Evolutionary conservation across 306 rosid genomes (phyloP).

Genomic region (Malus sieversii): DNA sequence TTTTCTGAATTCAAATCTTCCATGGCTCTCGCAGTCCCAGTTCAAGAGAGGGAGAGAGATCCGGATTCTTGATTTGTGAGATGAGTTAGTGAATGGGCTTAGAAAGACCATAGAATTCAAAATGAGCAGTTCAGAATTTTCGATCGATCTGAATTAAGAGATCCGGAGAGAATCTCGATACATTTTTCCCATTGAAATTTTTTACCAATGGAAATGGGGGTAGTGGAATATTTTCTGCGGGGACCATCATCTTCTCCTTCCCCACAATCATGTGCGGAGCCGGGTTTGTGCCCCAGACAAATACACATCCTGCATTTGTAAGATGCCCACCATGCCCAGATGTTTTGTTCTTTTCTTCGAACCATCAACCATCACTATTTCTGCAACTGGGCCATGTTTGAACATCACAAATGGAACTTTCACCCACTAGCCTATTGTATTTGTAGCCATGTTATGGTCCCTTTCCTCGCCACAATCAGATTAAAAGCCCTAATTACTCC

Average conservation of each 20-base stretch:
- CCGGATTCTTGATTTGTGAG: too few relatives aligned
- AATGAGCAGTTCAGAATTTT: too few relatives aligned
- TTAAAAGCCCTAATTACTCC: neutral
- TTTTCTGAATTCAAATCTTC: too few relatives aligned
- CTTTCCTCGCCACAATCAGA: slow-evolving; percentile 24
- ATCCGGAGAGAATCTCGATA: too few relatives aligned
- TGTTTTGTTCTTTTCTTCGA: slow-evolving; percentile 15
- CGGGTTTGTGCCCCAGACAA: slow-evolving; percentile 29
- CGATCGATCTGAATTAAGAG: too few relatives aligned
- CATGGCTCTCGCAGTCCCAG: too few relatives aligned
- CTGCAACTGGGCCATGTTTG: slow-evolving; percentile 10
- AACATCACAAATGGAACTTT: slow-evolving; percentile 1
- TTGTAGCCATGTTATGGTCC: slow-evolving; percentile 27
- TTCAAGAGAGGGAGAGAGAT: too few relatives aligned
- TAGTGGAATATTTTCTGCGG: neutral
- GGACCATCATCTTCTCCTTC: slow-evolving; percentile 12
- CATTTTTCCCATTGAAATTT: neutral
- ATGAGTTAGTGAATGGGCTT: too few relatives aligned
- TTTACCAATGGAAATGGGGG: neutral
- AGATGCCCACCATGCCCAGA: slow-evolving; percentile 23
- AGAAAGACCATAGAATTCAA: too few relatives aligned
- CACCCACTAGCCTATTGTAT: slow-evolving; percentile 30
- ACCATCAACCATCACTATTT: slow-evolving; percentile 14
- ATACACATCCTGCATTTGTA: slow-evolving; percentile 28
- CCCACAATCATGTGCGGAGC: slow-evolving; percentile 42